Evolutionary conservation across 805 yeast genomes (phyloP), one percentile per base, ranked within the genome.

Genomic region (Hanseniaspora lachancei): DNA sequence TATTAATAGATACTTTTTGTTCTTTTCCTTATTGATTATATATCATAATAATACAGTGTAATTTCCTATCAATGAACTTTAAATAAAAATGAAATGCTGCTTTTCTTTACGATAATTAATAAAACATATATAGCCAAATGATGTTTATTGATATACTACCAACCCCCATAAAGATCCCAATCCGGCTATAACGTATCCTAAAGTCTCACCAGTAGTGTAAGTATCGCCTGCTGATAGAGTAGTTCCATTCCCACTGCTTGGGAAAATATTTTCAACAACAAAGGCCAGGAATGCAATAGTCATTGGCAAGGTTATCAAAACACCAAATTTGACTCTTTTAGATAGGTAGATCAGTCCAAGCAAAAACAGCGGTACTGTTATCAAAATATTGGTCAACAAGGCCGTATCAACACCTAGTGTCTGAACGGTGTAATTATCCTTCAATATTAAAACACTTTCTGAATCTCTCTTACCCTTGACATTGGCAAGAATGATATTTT

Each of bases 111-210:
- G n/a, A 32, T 12, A 32, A 32, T 32, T 32, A 32, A 32, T 32
- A 2, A 13, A 32, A 5, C 29, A 47, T 35, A 47, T 47, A 35
- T 47, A 47, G 12, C 20, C 7, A 47, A 35, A 47, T 35, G 20
- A 42, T 41, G 13, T 27, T 24, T 15, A 52, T 52, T 44, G 55
- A 23, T 53, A 38, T 23, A 32, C 50, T 15, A 39, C 3, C 10
- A 53, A 20, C 12, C 56, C 43, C 56, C 50, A 53, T 21, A 53
- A 15, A 12, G 56, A 42, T 38, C 56, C 56, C 21, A 53, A 12
- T 20, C 56, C 56, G 13, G 50, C 32, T 5, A 46, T 15, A 3
- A 53, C 20, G n/a, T 53, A 53, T 13, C 56, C 56, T n/a, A 46
- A 9, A 15, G 35, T 38, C 39, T 53, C 56, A n/a, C 50, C 49